Base-by-base conservation (phyloP, 805 yeast genomes). In the Wickerhamiella lipophila region DNA sequence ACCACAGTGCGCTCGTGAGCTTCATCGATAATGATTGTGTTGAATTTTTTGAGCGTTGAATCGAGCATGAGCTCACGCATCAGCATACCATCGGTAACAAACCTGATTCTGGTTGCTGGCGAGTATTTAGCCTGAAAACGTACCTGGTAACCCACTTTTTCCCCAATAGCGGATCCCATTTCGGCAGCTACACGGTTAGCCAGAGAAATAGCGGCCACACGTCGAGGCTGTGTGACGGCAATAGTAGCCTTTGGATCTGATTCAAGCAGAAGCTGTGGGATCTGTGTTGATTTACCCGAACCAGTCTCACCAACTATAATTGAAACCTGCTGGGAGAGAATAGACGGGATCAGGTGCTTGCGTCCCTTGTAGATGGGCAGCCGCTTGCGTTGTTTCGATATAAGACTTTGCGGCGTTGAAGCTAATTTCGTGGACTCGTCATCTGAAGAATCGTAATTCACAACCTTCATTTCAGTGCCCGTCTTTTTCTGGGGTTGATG, bases 41-140 rank as follows among this genome's bases (percentile, higher is more conserved):
- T 70, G 64, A 89, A 92, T 52, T 75, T 76, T 2, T 72, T 64
- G 32, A 92, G 66, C 9, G 65, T 60, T 1, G 76, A 74, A 58
- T 84, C 85, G 52, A 83, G 65, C 92, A 89, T 83, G 54, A 88
- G 65, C 63, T 92, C 97, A 61, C 98, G 75, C 49, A 92, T 66
- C 18, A 92, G 73, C 97, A 92, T 89, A 79, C 98, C 98, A 68
- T 92, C 98, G 0, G 98, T 92, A 42, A 89, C 68, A 60, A 86
- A 92, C 60, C 86, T 85, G 56, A 92, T 66, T 56, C 75, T 75
- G 0, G 98, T 89, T 11, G 60, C 61, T 4, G 71, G 63, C 25
- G 74, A 62, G 5, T 82, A 73, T 50, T 73, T 67, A 61, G 87
- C 84, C 57, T 88, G 86, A 62, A 89, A 92, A 61, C 98, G 75